These are phyloP conservation scores for Termitomyces sp. DNA, from an alignment of 768 basidiomycete species.

Conservation along the genomic window DNA sequence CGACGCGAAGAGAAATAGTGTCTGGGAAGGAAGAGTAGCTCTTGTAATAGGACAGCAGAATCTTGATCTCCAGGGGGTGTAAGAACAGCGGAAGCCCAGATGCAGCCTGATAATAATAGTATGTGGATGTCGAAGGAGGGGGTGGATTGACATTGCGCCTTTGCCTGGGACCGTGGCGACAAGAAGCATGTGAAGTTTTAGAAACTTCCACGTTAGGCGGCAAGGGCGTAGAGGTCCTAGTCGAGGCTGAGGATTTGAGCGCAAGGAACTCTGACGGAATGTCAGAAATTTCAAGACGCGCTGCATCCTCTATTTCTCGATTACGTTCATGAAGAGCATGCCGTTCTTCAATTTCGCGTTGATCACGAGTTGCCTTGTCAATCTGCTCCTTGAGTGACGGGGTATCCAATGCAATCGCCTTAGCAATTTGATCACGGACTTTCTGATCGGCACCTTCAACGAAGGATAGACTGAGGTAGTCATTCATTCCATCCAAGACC, in stretches of 20 bases:
- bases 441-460: constrained; percentile 74
- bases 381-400: constrained; percentile 57
- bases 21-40: constrained; percentile 83
- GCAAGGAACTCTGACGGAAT: constrained; percentile 57
- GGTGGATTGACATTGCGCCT: constrained; percentile 82
- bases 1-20: constrained; percentile 73
- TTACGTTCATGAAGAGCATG: constrained; percentile 22
- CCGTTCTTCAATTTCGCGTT: constrained; percentile 48
- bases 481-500: constrained; percentile 57
- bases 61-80: constrained; percentile 93
- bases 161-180: constrained; percentile 45
- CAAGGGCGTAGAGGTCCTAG: constrained; percentile 9
- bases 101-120: constrained; percentile 94
- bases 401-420: constrained; percentile 72
- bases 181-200: constrained; percentile 15
- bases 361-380: constrained; percentile 54
- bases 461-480: constrained; percentile 74
- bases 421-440: constrained; percentile 72
- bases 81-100: constrained; percentile 90
- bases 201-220: not conserved
- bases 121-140: constrained; percentile 82
- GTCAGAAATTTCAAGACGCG: constrained; percentile 22
- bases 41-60: constrained; percentile 79
- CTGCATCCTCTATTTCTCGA: constrained; percentile 21
- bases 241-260: constrained; percentile 23